phyloP scores from a whole-genome alignment of 306 rosid species.

The Dalbergia oliveri region DNA sequence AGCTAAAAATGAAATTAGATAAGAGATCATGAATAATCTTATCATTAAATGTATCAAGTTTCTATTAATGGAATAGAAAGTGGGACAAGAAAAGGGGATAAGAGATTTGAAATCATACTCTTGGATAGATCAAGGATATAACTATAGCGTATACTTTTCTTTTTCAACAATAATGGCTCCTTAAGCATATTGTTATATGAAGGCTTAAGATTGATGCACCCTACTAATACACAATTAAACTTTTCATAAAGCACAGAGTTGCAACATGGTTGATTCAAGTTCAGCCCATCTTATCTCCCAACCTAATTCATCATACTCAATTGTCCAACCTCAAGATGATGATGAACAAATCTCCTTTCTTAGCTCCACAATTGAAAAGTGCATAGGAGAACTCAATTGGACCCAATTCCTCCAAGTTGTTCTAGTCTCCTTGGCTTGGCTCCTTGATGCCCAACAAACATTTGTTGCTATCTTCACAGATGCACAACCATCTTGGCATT shows the following conservation, averaged over 20 bases:
- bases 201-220: no score
- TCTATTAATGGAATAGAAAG: no score
- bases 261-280: background rate
- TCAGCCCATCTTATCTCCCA: background rate
- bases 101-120: no score
- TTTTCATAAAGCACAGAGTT: no score
- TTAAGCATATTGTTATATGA: no score
- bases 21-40: no score
- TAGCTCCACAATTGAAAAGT: background rate
- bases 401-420: slow-evolving; percentile 1
- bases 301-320: background rate
- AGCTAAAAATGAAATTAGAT: no score
- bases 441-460: slow-evolving; percentile 38
- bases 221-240: no score
- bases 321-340: background rate
- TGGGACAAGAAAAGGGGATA: no score
- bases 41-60: no score
- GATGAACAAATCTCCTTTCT: background rate
- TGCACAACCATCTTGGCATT: slow-evolving; percentile 25
- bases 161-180: background rate
- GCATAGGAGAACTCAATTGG: slow-evolving; percentile 8
- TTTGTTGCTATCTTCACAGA: slow-evolving; percentile 38
- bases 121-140: no score
- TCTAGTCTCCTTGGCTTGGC: background rate
- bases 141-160: no score